A percentile compares a stretch with the other conserved stretches of the same genome.
Conservation (phyloP, 345 rosid genomes). For the Stellera chamaejasme region DNA sequence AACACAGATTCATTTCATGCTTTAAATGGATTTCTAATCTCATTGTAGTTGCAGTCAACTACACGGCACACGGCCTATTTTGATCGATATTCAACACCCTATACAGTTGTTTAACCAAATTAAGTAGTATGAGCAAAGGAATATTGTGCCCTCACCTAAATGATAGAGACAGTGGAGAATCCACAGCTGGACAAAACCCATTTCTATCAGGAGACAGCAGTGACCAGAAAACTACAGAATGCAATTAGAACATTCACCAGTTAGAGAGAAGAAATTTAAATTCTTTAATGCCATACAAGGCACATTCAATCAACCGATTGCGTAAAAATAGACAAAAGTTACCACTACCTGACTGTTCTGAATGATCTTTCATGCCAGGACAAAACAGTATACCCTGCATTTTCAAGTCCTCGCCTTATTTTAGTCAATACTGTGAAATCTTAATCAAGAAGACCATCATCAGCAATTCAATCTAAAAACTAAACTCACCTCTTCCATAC, state of each 20-base stretch:
- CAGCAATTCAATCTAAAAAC: neutral
- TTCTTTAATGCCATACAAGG: too few relatives aligned
- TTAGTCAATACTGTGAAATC: constrained; percentile 5
- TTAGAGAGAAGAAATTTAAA: constrained; percentile 4
- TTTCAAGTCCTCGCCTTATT: constrained; percentile 4
- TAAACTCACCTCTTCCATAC: constrained; percentile 50
- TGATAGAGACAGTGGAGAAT: constrained; percentile 70
- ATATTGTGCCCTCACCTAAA: constrained; percentile 45
- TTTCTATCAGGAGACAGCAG: constrained; percentile 59
- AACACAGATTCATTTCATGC: constrained; percentile 2
- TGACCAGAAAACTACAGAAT: constrained; percentile 69
- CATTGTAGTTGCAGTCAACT: too few relatives aligned
- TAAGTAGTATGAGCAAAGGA: too few relatives aligned
- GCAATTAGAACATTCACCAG: constrained; percentile 1
- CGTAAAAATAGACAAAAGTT: neutral
- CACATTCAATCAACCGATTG: too few relatives aligned
- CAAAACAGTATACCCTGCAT: constrained; percentile 67
- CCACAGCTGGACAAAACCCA: constrained; percentile 43
- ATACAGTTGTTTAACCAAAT: too few relatives aligned
- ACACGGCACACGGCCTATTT: too few relatives aligned
- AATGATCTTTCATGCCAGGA: constrained; percentile 44
- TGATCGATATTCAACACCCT: too few relatives aligned
- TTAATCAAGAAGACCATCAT: neutral
- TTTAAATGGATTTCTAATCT: too few relatives aligned
- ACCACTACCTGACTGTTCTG: constrained; percentile 57